Conservation (phyloP, 2,329 filamentous ascomycete species). For the Fusarium kyushuense region DNA sequence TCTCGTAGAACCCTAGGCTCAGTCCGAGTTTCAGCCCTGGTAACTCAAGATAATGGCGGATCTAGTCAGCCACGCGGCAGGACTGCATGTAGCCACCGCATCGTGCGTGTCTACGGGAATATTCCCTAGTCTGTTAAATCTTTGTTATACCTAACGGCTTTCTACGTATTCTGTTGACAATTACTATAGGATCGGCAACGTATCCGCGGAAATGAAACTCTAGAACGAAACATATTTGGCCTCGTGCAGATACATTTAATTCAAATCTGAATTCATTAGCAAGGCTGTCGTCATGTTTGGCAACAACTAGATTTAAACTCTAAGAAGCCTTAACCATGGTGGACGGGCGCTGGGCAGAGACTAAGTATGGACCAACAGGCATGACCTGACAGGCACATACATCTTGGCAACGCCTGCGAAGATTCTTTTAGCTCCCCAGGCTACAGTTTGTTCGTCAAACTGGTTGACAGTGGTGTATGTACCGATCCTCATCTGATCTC, state of each 20-base stretch:
- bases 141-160: neutral
- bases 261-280: neutral
- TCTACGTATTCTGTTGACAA: neutral
- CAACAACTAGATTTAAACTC: neutral
- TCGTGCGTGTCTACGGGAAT: neutral
- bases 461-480: neutral
- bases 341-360: neutral
- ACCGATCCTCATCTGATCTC: neutral
- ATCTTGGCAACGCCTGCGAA: conserved; percentile 6
- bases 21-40: conserved; percentile 6
- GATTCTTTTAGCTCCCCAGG: neutral
- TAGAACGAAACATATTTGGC: neutral
- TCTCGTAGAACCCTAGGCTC: neutral
- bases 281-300: neutral
- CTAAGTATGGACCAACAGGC: neutral
- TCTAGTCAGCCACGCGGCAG: conserved; percentile 37
- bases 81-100: conserved; percentile 27
- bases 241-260: neutral
- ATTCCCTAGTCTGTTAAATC: neutral
- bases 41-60: conserved; percentile 18
- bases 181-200: neutral
- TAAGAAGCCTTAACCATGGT: neutral
- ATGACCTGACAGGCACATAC: neutral
- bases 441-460: conserved; percentile 1
- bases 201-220: neutral